phyloP scores from a whole-genome alignment of 2,329 filamentous ascomycete genomes.

The Magnaporthiopsis incrustans region DNA sequence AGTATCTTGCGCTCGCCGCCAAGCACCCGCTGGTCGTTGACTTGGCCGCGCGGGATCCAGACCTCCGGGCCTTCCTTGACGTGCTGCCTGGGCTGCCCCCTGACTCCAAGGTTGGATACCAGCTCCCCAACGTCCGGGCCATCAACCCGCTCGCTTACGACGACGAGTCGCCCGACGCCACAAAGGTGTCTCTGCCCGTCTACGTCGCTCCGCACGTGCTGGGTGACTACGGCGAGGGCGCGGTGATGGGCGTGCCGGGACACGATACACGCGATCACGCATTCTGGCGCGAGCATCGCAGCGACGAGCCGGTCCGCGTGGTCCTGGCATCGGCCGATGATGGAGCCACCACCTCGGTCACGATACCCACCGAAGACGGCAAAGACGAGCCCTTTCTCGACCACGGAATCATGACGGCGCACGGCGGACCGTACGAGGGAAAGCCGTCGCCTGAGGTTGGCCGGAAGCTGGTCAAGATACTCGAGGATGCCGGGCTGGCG shows the following conservation, averaged over 20 bases:
- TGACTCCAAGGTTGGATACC: conserved; percentile 59
- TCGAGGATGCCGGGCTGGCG: conserved; percentile 49
- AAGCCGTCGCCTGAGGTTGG: conserved; percentile 56
- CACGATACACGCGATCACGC: conserved; percentile 72
- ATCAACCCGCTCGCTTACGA: conserved; percentile 58
- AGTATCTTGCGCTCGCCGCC: conserved; percentile 73
- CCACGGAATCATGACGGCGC: conserved; percentile 58
- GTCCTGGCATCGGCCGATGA: conserved; percentile 51
- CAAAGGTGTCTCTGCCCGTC: conserved; percentile 56
- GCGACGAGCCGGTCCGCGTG: conserved; percentile 49
- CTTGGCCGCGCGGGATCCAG: conserved; percentile 49
- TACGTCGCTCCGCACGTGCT: conserved; percentile 82
- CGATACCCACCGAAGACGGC: background rate
- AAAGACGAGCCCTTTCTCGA: conserved; percentile 50
- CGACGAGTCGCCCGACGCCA: conserved; percentile 38
- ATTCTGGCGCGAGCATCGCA: conserved; percentile 69
- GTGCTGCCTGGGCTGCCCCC: conserved; percentile 46
- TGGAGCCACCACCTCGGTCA: conserved; percentile 33
- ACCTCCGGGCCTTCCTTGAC: conserved; percentile 60
- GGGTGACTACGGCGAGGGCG: conserved; percentile 77
- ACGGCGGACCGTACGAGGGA: conserved; percentile 58
- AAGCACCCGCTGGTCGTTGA: conserved; percentile 60
- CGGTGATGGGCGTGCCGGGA: conserved; percentile 86
- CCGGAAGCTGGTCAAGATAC: conserved; percentile 48
- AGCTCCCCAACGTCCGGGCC: conserved; percentile 52